Evolutionary conservation across 441 rosid species (phyloP), one percentile per base, ranked within the genome.

Genomic region (Jatropha multifida): DNA sequence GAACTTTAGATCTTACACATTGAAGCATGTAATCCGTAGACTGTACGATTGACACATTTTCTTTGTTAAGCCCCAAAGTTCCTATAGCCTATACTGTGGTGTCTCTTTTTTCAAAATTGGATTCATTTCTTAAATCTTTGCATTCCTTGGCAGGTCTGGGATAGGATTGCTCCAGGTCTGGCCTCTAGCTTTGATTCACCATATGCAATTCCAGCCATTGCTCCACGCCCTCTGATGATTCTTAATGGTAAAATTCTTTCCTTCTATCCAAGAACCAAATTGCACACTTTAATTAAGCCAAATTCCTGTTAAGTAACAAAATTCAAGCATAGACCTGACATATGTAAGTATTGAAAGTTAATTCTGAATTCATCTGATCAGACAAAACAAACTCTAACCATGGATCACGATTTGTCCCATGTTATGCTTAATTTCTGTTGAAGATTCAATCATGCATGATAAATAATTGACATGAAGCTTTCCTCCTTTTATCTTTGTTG

Each of bases 161-260:
- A 89, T 81, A 90, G 92, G 83, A 94, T 94, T 76, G 96, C 98
- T 77, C 97, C 98, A 70, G 97, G 96, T 71, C 75, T 96, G 81
- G 94, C 92, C 38, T 90, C 93, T 64, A 74, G 79, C 48, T 90
- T 96, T 73, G 98, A 96, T 80, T 78, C 97, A 0, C 97, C 94
- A 27, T 76, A 86, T 81, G 91, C 94, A 5, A 55, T 96, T 72
- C 89, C 93, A 40, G 83, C 85, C 73, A 89, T 92, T 78, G 91
- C 92, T 55, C 93, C 90, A 41, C 91, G 97, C 4, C 94, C 97
- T 26, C 85, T 94, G 76, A 77, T 89, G 84, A 89, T 94, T 74
- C 54, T 90, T 58, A 90, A 89, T 65, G 98, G 98, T 96, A 86
- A 32, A 55, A 41, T 66, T 37, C 49, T 65, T 37, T 60, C 15